Conservation (phyloP, 1,284 basidiomycete species). For the Moesziomyces aphidis region DNA sequence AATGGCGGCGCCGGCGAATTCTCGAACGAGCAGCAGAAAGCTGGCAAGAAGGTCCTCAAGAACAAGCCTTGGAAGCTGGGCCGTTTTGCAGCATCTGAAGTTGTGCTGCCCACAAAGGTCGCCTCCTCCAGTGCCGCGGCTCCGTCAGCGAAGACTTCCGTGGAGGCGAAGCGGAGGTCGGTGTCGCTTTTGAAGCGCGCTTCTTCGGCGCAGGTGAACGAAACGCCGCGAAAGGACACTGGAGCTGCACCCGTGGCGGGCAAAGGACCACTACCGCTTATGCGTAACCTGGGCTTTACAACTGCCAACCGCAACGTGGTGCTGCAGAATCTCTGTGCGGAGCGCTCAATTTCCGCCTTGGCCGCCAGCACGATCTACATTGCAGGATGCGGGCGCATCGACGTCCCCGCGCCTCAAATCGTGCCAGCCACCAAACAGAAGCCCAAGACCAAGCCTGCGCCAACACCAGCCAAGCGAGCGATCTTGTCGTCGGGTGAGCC, state of each 20-base stretch:
- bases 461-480: conserved; percentile 3
- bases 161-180: conserved; percentile 17
- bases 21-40: conserved; percentile 30
- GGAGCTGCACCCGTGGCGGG: conserved; percentile 4
- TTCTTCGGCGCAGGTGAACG: conserved; percentile 24
- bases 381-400: conserved; percentile 24
- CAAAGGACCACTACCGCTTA: conserved; percentile 7
- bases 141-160: neutral
- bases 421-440: conserved; percentile 4
- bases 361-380: conserved; percentile 36
- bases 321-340: conserved; percentile 36
- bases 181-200: conserved; percentile 22
- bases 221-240: conserved; percentile 2
- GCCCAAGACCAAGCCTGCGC: neutral
- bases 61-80: conserved; percentile 41
- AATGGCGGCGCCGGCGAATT: conserved; percentile 42
- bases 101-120: conserved; percentile 20
- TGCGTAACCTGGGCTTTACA: conserved; percentile 46
- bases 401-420: conserved; percentile 15
- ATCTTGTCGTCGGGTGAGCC: neutral
- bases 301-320: conserved; percentile 39
- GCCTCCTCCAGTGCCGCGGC: neutral
- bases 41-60: conserved; percentile 18
- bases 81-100: conserved; percentile 38
- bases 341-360: conserved; percentile 26